Conservation (phyloP, 1,284 basidiomycete species). For the Marasmius tenuissimus region DNA sequence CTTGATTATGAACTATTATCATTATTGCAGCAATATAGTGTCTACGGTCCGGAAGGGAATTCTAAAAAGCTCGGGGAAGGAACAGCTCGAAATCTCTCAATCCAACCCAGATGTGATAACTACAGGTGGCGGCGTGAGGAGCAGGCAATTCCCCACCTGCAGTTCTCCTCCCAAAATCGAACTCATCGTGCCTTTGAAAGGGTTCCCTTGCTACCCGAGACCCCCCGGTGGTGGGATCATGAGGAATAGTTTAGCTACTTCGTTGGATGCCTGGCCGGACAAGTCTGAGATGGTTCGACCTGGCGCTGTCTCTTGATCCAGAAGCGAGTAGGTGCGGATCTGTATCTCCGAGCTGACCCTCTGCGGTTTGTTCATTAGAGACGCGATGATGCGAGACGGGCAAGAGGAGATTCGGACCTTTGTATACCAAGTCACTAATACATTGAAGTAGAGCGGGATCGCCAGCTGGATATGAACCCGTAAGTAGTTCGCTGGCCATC, state of each 20-base stretch:
- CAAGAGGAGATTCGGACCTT: slow-evolving; percentile 53
- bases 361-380: slow-evolving; percentile 37
- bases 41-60: too few species aligned
- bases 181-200: slow-evolving; percentile 82
- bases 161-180: slow-evolving; percentile 72
- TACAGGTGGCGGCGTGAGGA: slow-evolving; percentile 32
- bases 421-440: slow-evolving; percentile 83
- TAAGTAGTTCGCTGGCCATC: slow-evolving; percentile 82
- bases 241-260: slow-evolving; percentile 78
- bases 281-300: slow-evolving; percentile 32
- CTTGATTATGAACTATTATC: too few species aligned
- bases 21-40: too few species aligned
- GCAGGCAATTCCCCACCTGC: slow-evolving; percentile 29
- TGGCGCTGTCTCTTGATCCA: slow-evolving; percentile 85
- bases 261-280: slow-evolving; percentile 40
- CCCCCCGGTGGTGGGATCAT: slow-evolving; percentile 72
- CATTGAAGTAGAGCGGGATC: slow-evolving; percentile 87
- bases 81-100: too few species aligned
- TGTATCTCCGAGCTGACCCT: slow-evolving; percentile 71
- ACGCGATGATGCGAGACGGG: not conserved
- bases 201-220: slow-evolving; percentile 70
- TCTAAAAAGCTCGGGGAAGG: too few species aligned
- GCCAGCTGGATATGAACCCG: slow-evolving; percentile 77
- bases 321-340: slow-evolving; percentile 82
- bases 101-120: slow-evolving; percentile 31